Evolutionary conservation across 805 yeast species (phyloP).

Genomic region (Torulaspora franciscae): DNA sequence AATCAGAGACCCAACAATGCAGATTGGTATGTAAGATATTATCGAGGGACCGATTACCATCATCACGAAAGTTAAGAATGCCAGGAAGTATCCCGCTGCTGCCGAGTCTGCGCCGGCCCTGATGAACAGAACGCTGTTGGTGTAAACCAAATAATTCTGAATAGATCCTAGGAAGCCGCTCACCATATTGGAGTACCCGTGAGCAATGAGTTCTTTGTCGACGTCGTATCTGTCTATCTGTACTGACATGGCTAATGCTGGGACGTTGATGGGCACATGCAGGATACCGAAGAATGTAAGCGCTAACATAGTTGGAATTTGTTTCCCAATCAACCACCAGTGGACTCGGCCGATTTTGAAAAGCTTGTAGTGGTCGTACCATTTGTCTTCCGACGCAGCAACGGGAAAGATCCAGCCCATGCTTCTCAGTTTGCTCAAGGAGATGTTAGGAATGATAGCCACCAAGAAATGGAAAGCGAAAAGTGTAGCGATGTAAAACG

Average conservation of each 20-base stretch:
- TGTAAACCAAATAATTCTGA: conserved; percentile 91
- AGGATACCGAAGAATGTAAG: conserved; percentile 91
- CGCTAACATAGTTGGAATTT: conserved; percentile 91
- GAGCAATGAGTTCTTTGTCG: conserved; percentile 89
- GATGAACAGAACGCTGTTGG: conserved; percentile 86
- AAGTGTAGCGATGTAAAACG: conserved; percentile 70
- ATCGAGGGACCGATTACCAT: conserved; percentile 87
- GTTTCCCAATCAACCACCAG: conserved; percentile 62
- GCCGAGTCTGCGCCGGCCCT: conserved; percentile 92
- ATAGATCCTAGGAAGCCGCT: conserved; percentile 84
- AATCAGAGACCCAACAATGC: conserved; percentile 92
- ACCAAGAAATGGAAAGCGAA: conserved; percentile 64
- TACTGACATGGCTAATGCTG: conserved; percentile 88
- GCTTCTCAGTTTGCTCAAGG: conserved; percentile 55
- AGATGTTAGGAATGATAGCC: conserved; percentile 59
- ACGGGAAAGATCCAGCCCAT: conserved; percentile 77
- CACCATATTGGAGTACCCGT: conserved; percentile 82
- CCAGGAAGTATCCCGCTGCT: conserved; percentile 84
- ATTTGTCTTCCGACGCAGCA: conserved; percentile 59
- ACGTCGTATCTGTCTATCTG: conserved; percentile 82
- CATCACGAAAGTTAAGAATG: conserved; percentile 70
- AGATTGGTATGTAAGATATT: conserved; percentile 91
- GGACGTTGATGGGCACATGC: conserved; percentile 97
- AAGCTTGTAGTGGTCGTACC: conserved; percentile 79
- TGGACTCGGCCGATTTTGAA: conserved; percentile 70